A percentile compares a stretch with the other conserved stretches of the same genome.
Evolutionary conservation across 495 filamentous ascomycete genomes (phyloP).

Genomic region (Aspergillus haitiensis): DNA sequence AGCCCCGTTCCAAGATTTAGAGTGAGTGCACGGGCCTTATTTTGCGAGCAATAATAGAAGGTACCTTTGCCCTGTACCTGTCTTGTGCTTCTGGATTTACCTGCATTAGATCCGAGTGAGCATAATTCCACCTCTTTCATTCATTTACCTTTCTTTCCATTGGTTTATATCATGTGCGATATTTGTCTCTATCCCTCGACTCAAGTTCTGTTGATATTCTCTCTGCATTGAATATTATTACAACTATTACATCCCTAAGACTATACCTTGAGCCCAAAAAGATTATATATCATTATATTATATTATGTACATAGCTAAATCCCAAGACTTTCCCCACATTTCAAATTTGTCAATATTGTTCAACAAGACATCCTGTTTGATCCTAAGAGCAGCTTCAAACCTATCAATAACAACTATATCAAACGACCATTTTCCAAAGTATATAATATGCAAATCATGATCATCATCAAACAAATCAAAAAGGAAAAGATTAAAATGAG

Average conservation of each 20-base stretch:
- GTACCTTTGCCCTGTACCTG: not conserved
- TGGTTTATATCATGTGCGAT: not conserved
- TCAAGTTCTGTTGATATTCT: not conserved
- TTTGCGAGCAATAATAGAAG: not conserved
- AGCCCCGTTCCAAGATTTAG: slow-evolving; percentile 44
- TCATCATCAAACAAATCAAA: slow-evolving; percentile 1
- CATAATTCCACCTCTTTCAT: not conserved
- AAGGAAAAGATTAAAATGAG: not conserved
- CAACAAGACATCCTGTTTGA: not conserved
- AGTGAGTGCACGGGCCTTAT: not conserved
- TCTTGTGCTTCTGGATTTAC: not conserved
- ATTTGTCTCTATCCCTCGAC: not conserved
- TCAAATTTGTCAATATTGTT: slow-evolving; percentile 7
- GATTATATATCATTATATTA: not conserved
- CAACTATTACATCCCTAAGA: not conserved
- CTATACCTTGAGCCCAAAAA: not conserved
- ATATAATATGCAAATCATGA: slow-evolving; percentile 2
- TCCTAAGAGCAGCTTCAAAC: not conserved
- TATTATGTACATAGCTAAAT: slow-evolving; percentile 12
- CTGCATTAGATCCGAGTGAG: not conserved
- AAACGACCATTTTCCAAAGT: not conserved
- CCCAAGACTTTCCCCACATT: not conserved
- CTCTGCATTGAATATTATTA: not conserved
- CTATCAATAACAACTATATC: slow-evolving; percentile 1
- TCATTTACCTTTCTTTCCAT: not conserved